phyloP scores from a whole-genome alignment of 306 rosid species.

The Lathyrus aphaca region DNA sequence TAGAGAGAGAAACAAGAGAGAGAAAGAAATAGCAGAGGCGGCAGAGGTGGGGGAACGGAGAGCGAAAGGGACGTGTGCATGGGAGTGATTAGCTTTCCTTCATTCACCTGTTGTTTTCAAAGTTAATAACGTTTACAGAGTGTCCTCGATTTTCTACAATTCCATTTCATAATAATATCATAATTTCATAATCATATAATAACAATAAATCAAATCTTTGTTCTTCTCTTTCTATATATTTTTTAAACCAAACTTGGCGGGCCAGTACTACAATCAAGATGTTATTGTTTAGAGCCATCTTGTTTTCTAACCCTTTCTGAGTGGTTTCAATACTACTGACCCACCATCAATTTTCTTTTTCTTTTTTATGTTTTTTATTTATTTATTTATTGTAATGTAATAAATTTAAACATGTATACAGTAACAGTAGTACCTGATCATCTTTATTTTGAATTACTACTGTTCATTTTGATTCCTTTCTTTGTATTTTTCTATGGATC shows the following conservation, averaged over 20 bases:
- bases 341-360: conserved; percentile 39
- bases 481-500: not conserved
- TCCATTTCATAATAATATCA: conserved; percentile 48
- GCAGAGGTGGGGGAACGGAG: conserved; percentile 67
- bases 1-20: conserved; percentile 7
- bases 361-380: conserved; percentile 2
- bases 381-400: conserved; percentile 11
- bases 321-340: conserved; percentile 30
- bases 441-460: conserved; percentile 30
- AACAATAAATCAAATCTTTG: conserved; percentile 40
- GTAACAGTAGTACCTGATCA: conserved; percentile 21
- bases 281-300: conserved; percentile 31
- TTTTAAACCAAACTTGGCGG: conserved; percentile 30
- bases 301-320: conserved; percentile 39
- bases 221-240: not conserved
- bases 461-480: conserved; percentile 37
- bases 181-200: too few relatives aligned
- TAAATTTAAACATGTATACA: conserved; percentile 32
- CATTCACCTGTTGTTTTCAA: conserved; percentile 85
- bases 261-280: conserved; percentile 49
- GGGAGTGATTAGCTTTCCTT: conserved; percentile 81
- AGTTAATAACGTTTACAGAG: conserved; percentile 51
- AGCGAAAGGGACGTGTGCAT: conserved; percentile 95
- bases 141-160: conserved; percentile 76
- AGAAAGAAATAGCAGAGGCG: conserved; percentile 41